A percentile compares a stretch with the other conserved stretches of the same genome.
phyloP scores from a whole-genome alignment of 2,329 filamentous ascomycete genomes.

The Fusarium sp. region DNA sequence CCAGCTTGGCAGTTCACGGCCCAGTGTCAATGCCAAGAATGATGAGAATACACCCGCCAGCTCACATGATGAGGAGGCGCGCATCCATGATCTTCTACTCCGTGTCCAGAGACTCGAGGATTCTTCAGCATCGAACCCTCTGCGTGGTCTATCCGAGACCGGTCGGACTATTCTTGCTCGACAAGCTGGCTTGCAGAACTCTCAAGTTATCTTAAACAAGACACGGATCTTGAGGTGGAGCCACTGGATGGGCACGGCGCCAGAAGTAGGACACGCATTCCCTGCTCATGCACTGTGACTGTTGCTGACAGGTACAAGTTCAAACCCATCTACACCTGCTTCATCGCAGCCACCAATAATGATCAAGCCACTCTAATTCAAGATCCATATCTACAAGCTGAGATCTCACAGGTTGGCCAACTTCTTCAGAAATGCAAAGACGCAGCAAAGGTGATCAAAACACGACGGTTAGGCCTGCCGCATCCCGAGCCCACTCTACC shows the following conservation, averaged over 20 bases:
- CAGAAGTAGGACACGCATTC: neutral
- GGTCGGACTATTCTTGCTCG: neutral
- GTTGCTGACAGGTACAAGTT: neutral
- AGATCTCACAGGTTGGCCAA: neutral
- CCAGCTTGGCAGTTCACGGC: neutral
- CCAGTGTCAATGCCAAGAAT: neutral
- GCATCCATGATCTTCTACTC: neutral
- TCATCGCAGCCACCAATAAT: neutral
- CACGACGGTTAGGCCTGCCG: neutral
- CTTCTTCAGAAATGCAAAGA: constrained; percentile 5
- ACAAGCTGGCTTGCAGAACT: neutral
- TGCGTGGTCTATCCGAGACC: neutral
- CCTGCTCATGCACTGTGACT: too few relatives aligned
- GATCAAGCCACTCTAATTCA: neutral
- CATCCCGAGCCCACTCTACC: neutral
- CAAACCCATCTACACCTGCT: neutral
- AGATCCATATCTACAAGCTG: neutral
- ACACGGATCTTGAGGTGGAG: constrained; percentile 6
- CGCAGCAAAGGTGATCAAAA: neutral
- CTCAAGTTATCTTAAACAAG: constrained; percentile 7
- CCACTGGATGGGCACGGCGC: constrained; percentile 2
- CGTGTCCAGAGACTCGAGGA: neutral
- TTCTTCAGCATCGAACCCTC: neutral
- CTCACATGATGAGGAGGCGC: neutral
- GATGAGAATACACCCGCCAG: neutral